These are phyloP conservation scores for Diaporthe citrichinensis DNA, from an alignment of 2,329 filamentous ascomycete species.

Conservation along the genomic window DNA sequence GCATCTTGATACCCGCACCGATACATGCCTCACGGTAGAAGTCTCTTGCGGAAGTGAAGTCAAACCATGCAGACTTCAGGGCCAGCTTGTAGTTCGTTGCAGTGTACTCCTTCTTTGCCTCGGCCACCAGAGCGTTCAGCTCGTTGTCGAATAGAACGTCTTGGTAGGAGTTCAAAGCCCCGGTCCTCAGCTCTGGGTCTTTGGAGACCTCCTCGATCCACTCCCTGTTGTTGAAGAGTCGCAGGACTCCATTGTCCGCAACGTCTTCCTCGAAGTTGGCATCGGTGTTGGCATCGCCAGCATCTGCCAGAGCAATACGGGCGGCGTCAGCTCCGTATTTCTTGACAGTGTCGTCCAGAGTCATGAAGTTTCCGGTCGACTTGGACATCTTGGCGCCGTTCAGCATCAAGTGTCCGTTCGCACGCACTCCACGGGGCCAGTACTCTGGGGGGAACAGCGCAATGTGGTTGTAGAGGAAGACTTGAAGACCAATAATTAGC, in stretches of 20 bases:
- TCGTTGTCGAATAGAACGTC: constrained; percentile 95
- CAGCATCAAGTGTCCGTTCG: constrained; percentile 92
- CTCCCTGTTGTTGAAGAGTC: constrained; percentile 83
- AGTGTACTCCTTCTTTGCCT: constrained; percentile 84
- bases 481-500: constrained; percentile 53
- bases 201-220: constrained; percentile 91
- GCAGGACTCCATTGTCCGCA: constrained; percentile 90
- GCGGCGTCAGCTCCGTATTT: constrained; percentile 94
- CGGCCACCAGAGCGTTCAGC: constrained; percentile 85
- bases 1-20: constrained; percentile 86
- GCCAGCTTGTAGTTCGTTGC: constrained; percentile 87
- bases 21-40: constrained; percentile 89
- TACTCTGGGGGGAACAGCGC: constrained; percentile 90
- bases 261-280: constrained; percentile 98
- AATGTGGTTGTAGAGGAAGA: constrained; percentile 94
- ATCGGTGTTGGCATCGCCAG: constrained; percentile 93
- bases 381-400: constrained; percentile 99
- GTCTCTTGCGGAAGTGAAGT: constrained; percentile 89
- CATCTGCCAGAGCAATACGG: constrained; percentile 66
- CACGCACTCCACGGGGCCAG: constrained; percentile 88
- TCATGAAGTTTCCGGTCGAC: constrained; percentile 97
- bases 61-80: constrained; percentile 89
- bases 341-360: constrained; percentile 84
- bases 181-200: constrained; percentile 81
- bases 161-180: constrained; percentile 82